Percentiles rank a stretch among this genome's conserved stretches.
These are phyloP conservation scores for Aspergillus sojae DNA, from an alignment of 2,329 filamentous ascomycete genomes.

Conservation along the genomic window DNA sequence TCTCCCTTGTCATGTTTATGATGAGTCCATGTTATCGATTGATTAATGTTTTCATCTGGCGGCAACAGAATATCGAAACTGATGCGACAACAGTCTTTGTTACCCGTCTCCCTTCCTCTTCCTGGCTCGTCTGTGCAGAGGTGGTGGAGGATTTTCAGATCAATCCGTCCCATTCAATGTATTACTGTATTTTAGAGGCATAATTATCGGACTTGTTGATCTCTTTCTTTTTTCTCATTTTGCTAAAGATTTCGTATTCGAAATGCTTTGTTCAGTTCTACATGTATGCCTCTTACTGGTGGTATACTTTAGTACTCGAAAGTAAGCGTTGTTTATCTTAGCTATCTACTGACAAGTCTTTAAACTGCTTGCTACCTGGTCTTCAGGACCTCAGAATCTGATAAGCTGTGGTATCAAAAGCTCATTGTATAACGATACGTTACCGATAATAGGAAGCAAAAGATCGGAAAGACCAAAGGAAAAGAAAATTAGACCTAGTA, in stretches of 20 bases:
- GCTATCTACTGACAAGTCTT: no score
- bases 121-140: neutral
- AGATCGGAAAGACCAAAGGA: neutral
- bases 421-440: no score
- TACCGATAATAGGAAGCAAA: neutral
- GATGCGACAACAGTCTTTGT: neutral
- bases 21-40: neutral
- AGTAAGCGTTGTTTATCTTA: no score
- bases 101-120: neutral
- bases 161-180: neutral
- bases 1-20: neutral
- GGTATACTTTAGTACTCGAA: no score
- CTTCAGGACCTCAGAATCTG: no score
- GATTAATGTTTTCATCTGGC: neutral
- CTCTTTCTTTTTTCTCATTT: neutral
- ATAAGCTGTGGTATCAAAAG: no score
- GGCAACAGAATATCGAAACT: neutral
- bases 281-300: no score
- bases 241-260: neutral
- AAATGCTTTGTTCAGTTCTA: no score
- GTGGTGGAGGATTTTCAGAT: neutral
- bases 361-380: no score
- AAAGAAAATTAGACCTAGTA: neutral
- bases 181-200: constrained; percentile 5
- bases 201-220: neutral